phyloP scores from a whole-genome alignment of 805 yeast species.

The Barnettozyma californica region DNA sequence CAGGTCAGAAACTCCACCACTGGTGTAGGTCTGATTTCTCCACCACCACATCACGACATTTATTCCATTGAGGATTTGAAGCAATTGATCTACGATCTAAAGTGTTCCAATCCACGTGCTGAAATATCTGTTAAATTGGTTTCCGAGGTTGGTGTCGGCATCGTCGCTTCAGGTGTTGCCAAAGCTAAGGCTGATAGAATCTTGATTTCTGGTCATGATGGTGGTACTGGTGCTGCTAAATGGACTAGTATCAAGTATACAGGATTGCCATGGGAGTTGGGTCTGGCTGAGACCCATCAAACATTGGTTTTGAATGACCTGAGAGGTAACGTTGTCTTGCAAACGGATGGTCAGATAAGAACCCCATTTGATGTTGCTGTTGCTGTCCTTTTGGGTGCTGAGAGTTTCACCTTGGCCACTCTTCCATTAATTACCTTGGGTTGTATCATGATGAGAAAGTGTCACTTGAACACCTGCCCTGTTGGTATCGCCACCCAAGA shows the following conservation, averaged over 20 bases:
- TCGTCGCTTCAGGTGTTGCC: conserved; percentile 98
- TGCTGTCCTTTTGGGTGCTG: conserved; percentile 95
- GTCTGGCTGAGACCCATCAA: conserved; percentile 97
- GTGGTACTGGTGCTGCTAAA: conserved; percentile 99
- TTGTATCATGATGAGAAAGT: conserved; percentile 93
- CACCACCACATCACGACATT: conserved; percentile 98
- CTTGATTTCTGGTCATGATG: conserved; percentile 95
- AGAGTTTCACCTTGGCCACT: conserved; percentile 97
- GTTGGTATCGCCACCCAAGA: conserved; percentile 99
- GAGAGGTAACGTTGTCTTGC: conserved; percentile 92
- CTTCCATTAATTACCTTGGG: conserved; percentile 97
- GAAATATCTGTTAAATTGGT: conserved; percentile 95
- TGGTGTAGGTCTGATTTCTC: conserved; percentile 94
- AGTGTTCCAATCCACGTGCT: conserved; percentile 95
- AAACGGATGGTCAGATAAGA: conserved; percentile 97
- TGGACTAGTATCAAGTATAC: conserved; percentile 97
- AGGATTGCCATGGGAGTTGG: conserved; percentile 98
- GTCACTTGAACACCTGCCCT: conserved; percentile 92
- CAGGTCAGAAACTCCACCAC: conserved; percentile 95
- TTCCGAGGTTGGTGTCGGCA: conserved; percentile 98
- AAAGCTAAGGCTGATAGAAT: conserved; percentile 98
- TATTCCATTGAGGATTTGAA: conserved; percentile 97
- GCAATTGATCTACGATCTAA: conserved; percentile 92
- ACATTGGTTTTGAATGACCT: conserved; percentile 92
- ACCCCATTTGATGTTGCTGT: conserved; percentile 97